Evolutionary conservation across 305 asterid species (phyloP), one percentile per base, ranked within the genome.

Genomic region (Rubia tinctorum): DNA sequence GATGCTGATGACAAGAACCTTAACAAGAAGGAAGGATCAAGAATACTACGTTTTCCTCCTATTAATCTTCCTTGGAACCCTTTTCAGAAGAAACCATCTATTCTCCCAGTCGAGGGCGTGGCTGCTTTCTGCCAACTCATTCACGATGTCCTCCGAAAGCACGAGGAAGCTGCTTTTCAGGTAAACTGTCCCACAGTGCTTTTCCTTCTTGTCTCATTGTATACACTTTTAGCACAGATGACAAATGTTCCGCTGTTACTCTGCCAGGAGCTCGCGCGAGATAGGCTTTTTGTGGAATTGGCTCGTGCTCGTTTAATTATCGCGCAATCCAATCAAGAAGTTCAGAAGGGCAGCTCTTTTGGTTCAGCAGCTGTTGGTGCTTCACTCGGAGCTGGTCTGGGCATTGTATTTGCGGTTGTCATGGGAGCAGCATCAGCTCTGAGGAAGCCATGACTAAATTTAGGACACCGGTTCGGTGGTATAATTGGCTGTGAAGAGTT

Each of bases 351-450:
- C 30, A 86, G 79, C 75, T 82, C 96, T 47, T 65, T 87, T 73
- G 69, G 75, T 72, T 93, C 98, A 51, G 98, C 99, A 1, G 85
- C 99, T 18, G 90, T 95, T 65, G 99, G 99, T 22, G 99, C 98
- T 65, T 95, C 98, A 14, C 85, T 95, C 27, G 99, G 99, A 63
- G 99, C 99, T 6, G 99, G 97, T 77, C 88, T 95, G 6, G 99
- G 99, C 71, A 80, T 95, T 78, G 73, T 92, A 53, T 80, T 95
- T 83, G 99, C 99, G 1, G 95, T 95, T 11, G 98, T 92, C 58
- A 87, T 92, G 96, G 98, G 97, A 75, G 99, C 99, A 55, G 99
- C 97, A 76, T 95, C 99, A 0, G 95, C 98, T 78, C 81, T 88
- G 84, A 87, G 99, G 84, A 95, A 95, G 83, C 99, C 99, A 15